Base-by-base conservation (phyloP, 768 basidiomycete species). In the Mycena indigotica region DNA sequence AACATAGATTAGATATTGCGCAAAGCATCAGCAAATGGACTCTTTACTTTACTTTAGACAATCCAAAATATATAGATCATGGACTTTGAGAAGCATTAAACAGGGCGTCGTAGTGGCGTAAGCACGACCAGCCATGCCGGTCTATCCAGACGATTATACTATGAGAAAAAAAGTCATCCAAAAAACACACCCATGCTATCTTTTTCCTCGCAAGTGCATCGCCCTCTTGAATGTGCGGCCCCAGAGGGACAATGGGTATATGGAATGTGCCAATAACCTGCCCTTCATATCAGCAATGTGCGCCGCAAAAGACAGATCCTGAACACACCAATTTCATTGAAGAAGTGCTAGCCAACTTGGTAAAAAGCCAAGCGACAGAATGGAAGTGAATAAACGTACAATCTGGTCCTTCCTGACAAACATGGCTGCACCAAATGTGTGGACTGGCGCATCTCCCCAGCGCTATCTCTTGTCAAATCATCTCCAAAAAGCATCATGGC, bases 361-460 rank as follows among this genome's bases (percentile, higher is more conserved):
- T 8, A 21, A 23, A n/a, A n/a, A 23, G 21, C 21, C 8, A 15
- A 45, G 8, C 16, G 12, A 10, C 10, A 21, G 19, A 45, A 21
- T n/a, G 10, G 10, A 38, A 38, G n/a, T 38, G 24, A 45, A 12
- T 8, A 21, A 44, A 46, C 56, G 39, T 23, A 52, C 51, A 30
- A 90, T 78, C 68, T 85, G 83, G 38, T 85, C 81, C 68, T 84
- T 86, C 62, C 77, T 73, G 1, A 85, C 81, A 60, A 90, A 84
- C n/a, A 91, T 69, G 0, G 88, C 82, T 2, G 82, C 87, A 24
- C 49, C 58, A 44, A 59, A 8, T 17, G 28, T 51, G 69, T 88
- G 86, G 4, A 88, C 83, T 3, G 84, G 85, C 0, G 60, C 88
- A 67, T 89, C 88, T 28, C 88, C 88, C 85, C 86, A 85, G 19